Evolutionary conservation across 2,329 filamentous ascomycete species (phyloP), one percentile per base, ranked within the genome.

Genomic region (Rutstroemia sp.): DNA sequence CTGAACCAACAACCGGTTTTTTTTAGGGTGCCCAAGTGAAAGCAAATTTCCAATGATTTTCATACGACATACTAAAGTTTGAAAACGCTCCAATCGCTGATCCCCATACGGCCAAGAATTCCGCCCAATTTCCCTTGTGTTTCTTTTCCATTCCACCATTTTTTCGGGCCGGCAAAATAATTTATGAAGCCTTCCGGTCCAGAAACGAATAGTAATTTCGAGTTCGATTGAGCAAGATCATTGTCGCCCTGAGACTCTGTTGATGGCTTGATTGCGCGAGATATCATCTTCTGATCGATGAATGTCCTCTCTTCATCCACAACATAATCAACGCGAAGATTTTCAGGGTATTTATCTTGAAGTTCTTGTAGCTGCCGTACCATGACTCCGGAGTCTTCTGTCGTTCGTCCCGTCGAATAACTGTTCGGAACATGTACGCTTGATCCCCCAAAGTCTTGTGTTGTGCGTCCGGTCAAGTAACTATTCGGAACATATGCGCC

Each of bases 301-400:
- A 81, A 82, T 0, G 76, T 81, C 42, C 80, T 77, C 65, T 97
- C 89, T 49, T 92, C 87, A 64, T 96, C 92, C 8, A 96, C 82
- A 62, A 87, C 89, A 67, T 94, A 90, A 44, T 85, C 80, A 6
- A 96, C 79, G 0, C 71, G 75, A 16, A 95, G 69, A 16, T 78
- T 76, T 1, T 75, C 73, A 0, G 78, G 78, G 63, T 84, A 80
- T 48, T 69, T 73, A 9, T 69, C 67, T 68, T 87, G 86, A 57
- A 95, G 70, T 1, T 74, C 76, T 52, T 80, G 76, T 7, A 96
- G 72, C 64, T 89, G 81, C 17, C 74, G 69, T 0, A 87, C 81
- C 14, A 92, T 76, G 0, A 76, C 67, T 5, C 77, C 78, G 42
- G 72, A 64, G 57, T 70, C 12, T 16, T 47, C 6, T 14, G 17